Evolutionary conservation across 2,329 filamentous ascomycete genomes (phyloP), one percentile per base, ranked within the genome.

Genomic region (Nigrograna mackinnonii): DNA sequence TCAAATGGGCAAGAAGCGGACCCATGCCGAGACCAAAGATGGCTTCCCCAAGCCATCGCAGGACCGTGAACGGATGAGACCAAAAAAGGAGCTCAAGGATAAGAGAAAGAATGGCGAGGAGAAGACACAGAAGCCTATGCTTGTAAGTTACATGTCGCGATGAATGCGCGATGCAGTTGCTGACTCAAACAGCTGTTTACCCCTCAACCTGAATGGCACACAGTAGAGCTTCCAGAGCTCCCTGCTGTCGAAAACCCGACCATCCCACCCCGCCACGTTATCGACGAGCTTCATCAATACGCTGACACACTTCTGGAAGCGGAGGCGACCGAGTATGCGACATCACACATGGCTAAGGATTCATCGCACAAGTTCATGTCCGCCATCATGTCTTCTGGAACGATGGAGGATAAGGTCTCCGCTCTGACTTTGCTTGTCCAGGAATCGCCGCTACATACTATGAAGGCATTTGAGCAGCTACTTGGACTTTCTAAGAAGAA

Each of bases 341-440:
- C 83, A 19, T 85, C 79, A 30, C 78, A 89, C 54, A 75, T 87
- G 42, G 83, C 88, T 5, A 83, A 89, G 37, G 90, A 89, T 19
- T 94, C 92, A 2, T 92, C 91, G 30, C 88, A 95, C 70, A 95
- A 91, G 67, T 99, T 99, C 76, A 85, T 97, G 77, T 89, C 91
- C 2, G 95, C 91, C 14, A 96, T 99, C 66, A 96, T 97, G 89
- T 78, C 90, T 7, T 95, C 91, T 2, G 94, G 94, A 76, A 99
- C 95, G 7, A 82, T 97, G 56, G 95, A 91, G 42, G 94, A 99
- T 68, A 97, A 96, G 68, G 87, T 97, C 32, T 99, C 94, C 3
- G 95, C 94, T 3, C 76, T 99, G 60, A 99, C 94, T 4, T 77
- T 99, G 55, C 87, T 94, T 42, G 85, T 96, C 11, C 95, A 99